Evolutionary conservation across 2,329 filamentous ascomycete genomes (phyloP).

Genomic region (Metarhizium anisopliae): DNA sequence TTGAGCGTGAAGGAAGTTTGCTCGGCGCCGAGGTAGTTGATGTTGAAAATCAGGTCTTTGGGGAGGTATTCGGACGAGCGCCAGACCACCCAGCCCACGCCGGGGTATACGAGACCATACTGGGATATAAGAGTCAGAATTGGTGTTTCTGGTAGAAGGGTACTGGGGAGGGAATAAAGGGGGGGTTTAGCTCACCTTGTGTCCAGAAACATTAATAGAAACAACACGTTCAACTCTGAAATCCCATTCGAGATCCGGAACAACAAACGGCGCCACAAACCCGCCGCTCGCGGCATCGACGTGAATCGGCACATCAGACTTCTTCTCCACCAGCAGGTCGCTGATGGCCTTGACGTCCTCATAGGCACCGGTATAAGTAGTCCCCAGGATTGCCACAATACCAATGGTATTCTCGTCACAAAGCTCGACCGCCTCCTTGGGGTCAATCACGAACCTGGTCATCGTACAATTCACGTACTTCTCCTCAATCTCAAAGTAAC

Average conservation of each 20-base stretch:
- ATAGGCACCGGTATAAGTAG: conserved; percentile 92
- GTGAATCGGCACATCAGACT: conserved; percentile 78
- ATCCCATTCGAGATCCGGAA: conserved; percentile 80
- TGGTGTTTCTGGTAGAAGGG: background rate
- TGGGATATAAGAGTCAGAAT: conserved; percentile 11
- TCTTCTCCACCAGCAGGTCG: conserved; percentile 67
- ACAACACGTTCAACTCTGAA: conserved; percentile 84
- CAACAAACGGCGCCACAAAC: conserved; percentile 87
- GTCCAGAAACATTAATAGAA: conserved; percentile 92
- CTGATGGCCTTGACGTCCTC: conserved; percentile 91
- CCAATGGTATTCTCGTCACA: conserved; percentile 59
- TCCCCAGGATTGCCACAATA: conserved; percentile 84
- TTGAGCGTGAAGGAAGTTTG: conserved; percentile 95
- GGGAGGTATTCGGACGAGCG: conserved; percentile 74
- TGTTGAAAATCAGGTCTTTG: conserved; percentile 93
- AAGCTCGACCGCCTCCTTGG: conserved; percentile 44
- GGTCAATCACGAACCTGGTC: conserved; percentile 56
- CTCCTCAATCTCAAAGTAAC: conserved; percentile 91
- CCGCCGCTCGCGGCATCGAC: conserved; percentile 89
- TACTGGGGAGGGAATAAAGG: too few species aligned
- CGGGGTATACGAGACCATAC: conserved; percentile 68
- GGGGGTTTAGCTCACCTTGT: conserved; percentile 48
- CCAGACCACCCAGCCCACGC: conserved; percentile 93
- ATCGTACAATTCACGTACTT: conserved; percentile 60
- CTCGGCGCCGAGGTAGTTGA: conserved; percentile 95